Base-by-base conservation (phyloP, 805 yeast species). In the Wickerhamiella kazuoi region DNA sequence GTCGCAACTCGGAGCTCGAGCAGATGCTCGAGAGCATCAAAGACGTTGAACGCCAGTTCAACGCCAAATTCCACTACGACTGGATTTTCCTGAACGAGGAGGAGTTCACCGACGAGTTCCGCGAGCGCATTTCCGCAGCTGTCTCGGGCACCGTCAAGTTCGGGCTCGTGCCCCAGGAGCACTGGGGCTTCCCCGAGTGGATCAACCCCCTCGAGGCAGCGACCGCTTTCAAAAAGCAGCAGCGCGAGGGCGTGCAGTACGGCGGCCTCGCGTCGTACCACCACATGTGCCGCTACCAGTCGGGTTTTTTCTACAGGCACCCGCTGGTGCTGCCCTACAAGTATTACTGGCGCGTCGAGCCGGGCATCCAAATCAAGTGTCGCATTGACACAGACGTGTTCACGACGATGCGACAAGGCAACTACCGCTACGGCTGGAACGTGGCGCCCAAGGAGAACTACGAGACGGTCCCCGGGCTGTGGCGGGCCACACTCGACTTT, bases 201-300 rank as follows among this genome's bases (percentile, higher is more conserved):
- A 73, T 79, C 41, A 76, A 79, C 51, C 60, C 59, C 42, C 64
- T 63, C 2, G 61, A 56, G 45, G 72, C 76, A 32, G 61, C 61
- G 6, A 48, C 53, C 36, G 59, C 64, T 13, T 60, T 78, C 43
- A 52, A 61, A 38, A 50, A 53, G 31, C 64, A 74, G 71, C 40
- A 42, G 15, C 56, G 60, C 6, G 50, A 61, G 26, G 53, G 57
- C n/a, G 63, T 74, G 24, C 61, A 68, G 13, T 78, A 78, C 52
- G 82, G 75, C 8, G 69, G 60, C 16, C 63, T 69, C 17, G 69
- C 70, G 38, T 61, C 72, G 20, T 79, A 79, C 53, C 62, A 87
- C 44, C 76, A 74, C 53, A 79, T 79, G 90, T 78, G 87, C 54
- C 72, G 81, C 36, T 79, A 74, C 58, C 75, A 76, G 55, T 67